Base-by-base conservation (phyloP, 2,329 filamentous ascomycete species). In the Pseudogymnoascus sp. region DNA sequence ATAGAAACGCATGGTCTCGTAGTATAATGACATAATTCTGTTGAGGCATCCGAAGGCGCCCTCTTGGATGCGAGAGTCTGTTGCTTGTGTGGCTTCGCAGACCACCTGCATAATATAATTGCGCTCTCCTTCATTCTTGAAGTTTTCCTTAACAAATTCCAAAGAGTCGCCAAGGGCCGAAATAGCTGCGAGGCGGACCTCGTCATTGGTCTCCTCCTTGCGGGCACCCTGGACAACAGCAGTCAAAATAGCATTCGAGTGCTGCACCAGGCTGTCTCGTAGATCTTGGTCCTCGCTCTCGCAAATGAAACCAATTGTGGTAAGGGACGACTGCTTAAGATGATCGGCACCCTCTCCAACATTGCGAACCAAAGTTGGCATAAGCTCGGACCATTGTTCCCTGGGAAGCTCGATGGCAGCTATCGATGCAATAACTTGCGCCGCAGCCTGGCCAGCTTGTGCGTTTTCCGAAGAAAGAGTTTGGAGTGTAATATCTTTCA, bases 71-170 rank as follows among this genome's bases (percentile, higher is more conserved):
- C 92, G 86, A 64, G 84, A 85, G 76, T 99, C 95, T 1, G 89
- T 83, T 70, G 93, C 92, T 79, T 99, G 95, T 63, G 95, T 99
- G 70, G 95, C 95, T 81, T 99, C 95, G 79, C 95, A 99, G 72
- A 99, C 91, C 68, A 99, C 95, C 81, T 99, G 95, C 95, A 99
- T 99, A 74, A 99, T 99, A 82, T 97, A 99, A 81, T 99, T 99
- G 70, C 95, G 88, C 83, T 99, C 95, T 72, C 93, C 95, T 78
- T 99, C 95, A 72, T 97, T 95, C 78, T 97, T 96, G 78, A 99
- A 99, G 80, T 99, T 99, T 79, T 91, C 96, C 68, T 92, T 87
- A 64, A 99, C 93, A 73, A 99, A 99, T 77, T 99, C 95, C 65
- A 97, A 88, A 40, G 93, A 97, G 77, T 99, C 95, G 71, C 93